Percentiles rank a stretch among this genome's conserved stretches.
These are phyloP conservation scores for Aspergillus carbonarius DNA, from an alignment of 2,329 filamentous ascomycete species.

Conservation along the genomic window DNA sequence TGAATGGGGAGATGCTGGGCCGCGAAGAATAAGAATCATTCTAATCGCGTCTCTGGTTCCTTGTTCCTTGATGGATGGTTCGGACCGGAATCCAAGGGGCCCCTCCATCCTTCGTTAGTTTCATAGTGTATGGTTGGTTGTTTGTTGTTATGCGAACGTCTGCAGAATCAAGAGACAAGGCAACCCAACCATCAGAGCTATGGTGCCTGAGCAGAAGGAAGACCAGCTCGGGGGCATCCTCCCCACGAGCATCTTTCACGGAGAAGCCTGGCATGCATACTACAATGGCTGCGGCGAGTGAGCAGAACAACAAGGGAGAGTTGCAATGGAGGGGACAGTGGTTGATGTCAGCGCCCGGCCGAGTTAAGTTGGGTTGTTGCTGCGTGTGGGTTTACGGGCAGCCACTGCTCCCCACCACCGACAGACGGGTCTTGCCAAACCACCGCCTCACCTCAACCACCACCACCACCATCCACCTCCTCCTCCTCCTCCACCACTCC, in stretches of 20 bases:
- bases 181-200: background rate
- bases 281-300: background rate
- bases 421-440: constrained; percentile 20
- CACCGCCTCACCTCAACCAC: constrained; percentile 21
- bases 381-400: constrained; percentile 18
- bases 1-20: background rate
- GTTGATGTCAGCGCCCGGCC: constrained; percentile 23
- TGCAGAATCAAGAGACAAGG: background rate
- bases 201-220: background rate
- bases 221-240: background rate
- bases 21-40: background rate
- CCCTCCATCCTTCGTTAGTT: background rate
- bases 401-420: constrained; percentile 19
- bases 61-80: background rate
- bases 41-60: background rate
- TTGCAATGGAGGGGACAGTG: constrained; percentile 5
- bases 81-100: background rate
- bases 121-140: background rate
- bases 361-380: constrained; percentile 6
- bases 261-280: background rate
- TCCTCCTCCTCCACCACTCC: background rate
- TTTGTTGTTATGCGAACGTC: background rate
- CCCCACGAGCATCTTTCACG: background rate
- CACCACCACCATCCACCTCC: constrained; percentile 2
- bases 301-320: background rate